These are phyloP conservation scores for Solanum ossicruentum DNA, from an alignment of 257 asterid species.

Conservation along the genomic window DNA sequence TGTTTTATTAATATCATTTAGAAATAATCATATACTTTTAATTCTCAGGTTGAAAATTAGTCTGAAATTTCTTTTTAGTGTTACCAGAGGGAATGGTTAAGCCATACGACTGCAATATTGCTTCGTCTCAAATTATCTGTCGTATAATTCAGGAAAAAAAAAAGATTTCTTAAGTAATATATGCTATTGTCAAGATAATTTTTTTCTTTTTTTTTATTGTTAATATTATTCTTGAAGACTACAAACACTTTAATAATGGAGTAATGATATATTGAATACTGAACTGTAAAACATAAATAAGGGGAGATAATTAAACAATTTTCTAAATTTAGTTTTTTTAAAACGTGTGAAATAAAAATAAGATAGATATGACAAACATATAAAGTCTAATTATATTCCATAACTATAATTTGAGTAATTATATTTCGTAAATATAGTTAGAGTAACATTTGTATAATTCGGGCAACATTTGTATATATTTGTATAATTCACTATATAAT, in stretches of 20 bases:
- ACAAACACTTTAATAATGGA: not conserved
- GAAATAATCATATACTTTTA: not conserved
- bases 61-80: not conserved
- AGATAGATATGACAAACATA: not conserved
- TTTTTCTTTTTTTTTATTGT: no score
- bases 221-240: not conserved
- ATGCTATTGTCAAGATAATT: no score
- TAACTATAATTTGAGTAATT: no score
- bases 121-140: not conserved
- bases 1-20: not conserved
- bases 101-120: not conserved
- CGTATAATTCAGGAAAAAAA: not conserved
- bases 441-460: no score
- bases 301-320: no score
- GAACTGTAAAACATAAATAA: not conserved
- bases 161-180: not conserved
- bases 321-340: not conserved
- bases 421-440: no score
- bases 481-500: no score
- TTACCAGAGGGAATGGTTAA: not conserved
- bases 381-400: no score
- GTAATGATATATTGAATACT: not conserved
- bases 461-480: no score
- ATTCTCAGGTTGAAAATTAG: not conserved
- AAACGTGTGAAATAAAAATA: not conserved